Evolutionary conservation across 306 rosid species (phyloP).

Genomic region (Sophora flavescens): DNA sequence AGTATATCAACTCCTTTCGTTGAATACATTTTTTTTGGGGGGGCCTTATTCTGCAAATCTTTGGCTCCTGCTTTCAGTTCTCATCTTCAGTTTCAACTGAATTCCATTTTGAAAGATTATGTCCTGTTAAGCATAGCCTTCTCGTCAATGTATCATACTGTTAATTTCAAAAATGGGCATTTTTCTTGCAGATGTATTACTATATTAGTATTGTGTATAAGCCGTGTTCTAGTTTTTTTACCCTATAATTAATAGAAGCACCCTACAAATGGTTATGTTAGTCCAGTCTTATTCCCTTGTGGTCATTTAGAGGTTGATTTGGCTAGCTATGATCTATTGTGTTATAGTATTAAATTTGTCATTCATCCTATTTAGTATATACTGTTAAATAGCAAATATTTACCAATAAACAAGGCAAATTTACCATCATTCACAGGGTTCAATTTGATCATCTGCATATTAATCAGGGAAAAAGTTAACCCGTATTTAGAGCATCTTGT

Average conservation of each 20-base stretch:
- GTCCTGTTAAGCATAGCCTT: neutral
- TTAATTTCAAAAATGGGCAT: neutral
- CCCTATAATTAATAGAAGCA: neutral
- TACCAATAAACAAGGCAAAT: neutral
- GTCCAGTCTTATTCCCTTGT: conserved; percentile 8
- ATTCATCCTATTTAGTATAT: neutral
- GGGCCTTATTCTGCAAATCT: neutral
- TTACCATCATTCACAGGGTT: neutral
- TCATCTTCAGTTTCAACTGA: neutral
- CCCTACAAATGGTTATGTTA: neutral
- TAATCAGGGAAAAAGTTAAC: neutral
- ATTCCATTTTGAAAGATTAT: neutral
- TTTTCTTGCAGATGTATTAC: conserved; percentile 6
- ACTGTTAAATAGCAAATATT: neutral
- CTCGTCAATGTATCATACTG: neutral
- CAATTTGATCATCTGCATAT: conserved; percentile 12
- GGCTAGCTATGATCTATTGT: neutral
- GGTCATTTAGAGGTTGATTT: conserved; percentile 20
- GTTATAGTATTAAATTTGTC: neutral
- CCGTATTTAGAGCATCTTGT: conserved; percentile 2
- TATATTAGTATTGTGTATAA: neutral
- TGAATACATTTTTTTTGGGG: neutral
- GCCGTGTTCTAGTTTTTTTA: neutral
- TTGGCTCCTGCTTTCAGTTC: neutral
- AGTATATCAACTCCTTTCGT: no score